Percentiles rank a stretch among this genome's conserved stretches.
These are phyloP conservation scores for Fusarium keratoplasticum DNA, from an alignment of 2,329 filamentous ascomycete species.

Conservation along the genomic window DNA sequence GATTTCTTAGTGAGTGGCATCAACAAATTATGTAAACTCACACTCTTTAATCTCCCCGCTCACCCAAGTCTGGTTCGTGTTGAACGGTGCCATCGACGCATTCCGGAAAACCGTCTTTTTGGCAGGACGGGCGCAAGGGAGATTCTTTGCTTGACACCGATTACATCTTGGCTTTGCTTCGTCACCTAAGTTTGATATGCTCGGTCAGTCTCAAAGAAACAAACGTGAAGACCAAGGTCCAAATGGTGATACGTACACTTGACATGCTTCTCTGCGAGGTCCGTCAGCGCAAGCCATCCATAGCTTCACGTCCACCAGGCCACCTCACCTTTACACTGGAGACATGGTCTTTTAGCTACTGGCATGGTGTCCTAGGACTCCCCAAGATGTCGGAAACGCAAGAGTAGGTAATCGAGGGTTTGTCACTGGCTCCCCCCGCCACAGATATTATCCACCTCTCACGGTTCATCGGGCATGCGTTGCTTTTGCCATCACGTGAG, in stretches of 20 bases:
- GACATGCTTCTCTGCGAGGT: conserved; percentile 48
- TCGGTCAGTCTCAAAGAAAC: background rate
- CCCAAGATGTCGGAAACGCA: background rate
- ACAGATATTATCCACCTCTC: conserved; percentile 17
- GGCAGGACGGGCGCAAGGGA: conserved; percentile 50
- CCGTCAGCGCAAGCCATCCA: conserved; percentile 28
- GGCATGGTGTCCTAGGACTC: conserved; percentile 42
- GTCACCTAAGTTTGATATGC: conserved; percentile 45
- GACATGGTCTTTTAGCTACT: conserved; percentile 48
- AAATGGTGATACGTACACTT: conserved; percentile 45
- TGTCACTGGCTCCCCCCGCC: conserved; percentile 22
- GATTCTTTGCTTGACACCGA: conserved; percentile 48
- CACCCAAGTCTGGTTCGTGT: conserved; percentile 52
- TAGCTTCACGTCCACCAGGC: background rate
- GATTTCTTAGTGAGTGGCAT: fast-evolving
- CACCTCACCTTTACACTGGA: conserved; percentile 50
- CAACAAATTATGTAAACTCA: conserved; percentile 22
- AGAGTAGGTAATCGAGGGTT: conserved; percentile 12
- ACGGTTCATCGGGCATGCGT: background rate
- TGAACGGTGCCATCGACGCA: conserved; percentile 48
- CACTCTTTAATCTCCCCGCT: conserved; percentile 50
- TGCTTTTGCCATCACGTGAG: conserved; percentile 33
- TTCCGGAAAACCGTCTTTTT: conserved; percentile 53
- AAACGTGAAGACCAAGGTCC: background rate
- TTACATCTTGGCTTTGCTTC: conserved; percentile 53